Evolutionary conservation across 257 asterid species (phyloP), one percentile per base, ranked within the genome.

Genomic region (Plantago major): DNA sequence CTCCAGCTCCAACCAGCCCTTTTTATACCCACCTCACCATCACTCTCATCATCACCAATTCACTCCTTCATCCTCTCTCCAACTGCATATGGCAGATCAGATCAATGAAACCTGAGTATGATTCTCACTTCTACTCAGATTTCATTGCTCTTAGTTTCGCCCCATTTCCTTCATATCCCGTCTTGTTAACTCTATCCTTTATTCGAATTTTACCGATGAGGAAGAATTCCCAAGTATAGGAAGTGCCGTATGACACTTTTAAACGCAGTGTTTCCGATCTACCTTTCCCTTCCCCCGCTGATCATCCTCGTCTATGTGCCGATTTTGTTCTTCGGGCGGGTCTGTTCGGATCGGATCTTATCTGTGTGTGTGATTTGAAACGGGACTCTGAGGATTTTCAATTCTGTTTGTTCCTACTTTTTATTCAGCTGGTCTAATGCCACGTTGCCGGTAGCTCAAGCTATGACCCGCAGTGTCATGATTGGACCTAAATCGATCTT

Each of bases 241-340:
- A 86, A 86, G 95, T 86, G 95, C 84, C 91, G 95, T 86, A 81
- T 79, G 95, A 86, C 89, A 76, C 85, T 78, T 56, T 57, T 62
- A 77, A 83, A 62, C 69, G 76, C 80, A 74, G 73, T 78, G 62
- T 69, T 63, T 56, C 66, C 61, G 55, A 13, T 18, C 46, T 9
- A 16, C 22, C 53, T 8, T 54, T 76, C 73, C 83, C 81, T 73
- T 81, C 85, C 85, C 43, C 85, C 82, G 53, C 8, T 37, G 48
- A 4, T 19, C 76, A 19, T 15, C 30, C 42, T 56, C 58, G 59
- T 71, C 80, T 69, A 11, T 61, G 71, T 75, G 76, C 13, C 75
- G 4, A 67, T 14, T 56, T 2, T 58, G 73, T 60, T 37, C 65
- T 4, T 14, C 74, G 88, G 83, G 63, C 85, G 86, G 95, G 84